A percentile compares a stretch with the other conserved stretches of the same genome.
Evolutionary conservation across 495 filamentous ascomycete species (phyloP).

Genomic region (Opeltia flavorubescens): DNA sequence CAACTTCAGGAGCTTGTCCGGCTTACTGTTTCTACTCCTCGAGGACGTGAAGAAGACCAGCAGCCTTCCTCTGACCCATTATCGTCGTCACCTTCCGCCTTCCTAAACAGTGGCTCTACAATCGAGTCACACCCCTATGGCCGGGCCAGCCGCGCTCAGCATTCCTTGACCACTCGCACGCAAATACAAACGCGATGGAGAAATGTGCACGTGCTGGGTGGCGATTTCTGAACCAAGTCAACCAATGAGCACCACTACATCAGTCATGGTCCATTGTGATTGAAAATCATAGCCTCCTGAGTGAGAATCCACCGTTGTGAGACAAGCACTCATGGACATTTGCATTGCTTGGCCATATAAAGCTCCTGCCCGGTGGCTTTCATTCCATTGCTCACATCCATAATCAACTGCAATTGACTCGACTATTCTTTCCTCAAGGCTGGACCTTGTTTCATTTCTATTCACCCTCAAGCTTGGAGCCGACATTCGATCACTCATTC

Average conservation of each 20-base stretch:
- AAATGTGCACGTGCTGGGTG: background rate
- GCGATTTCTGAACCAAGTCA: background rate
- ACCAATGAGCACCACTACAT: background rate
- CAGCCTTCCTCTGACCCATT: too few species aligned
- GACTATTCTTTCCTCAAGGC: background rate
- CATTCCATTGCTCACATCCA: background rate
- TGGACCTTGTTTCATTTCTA: background rate
- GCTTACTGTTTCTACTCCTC: too few species aligned
- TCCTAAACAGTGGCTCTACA: background rate
- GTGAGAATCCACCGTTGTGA: background rate
- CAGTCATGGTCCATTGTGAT: background rate
- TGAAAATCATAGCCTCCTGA: background rate
- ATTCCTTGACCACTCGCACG: background rate
- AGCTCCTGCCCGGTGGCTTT: background rate
- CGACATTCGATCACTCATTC: background rate
- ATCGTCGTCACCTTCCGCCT: too few species aligned
- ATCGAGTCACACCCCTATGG: background rate
- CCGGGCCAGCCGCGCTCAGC: background rate
- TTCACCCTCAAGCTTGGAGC: constrained; percentile 1
- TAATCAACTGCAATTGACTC: background rate
- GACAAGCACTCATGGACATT: background rate
- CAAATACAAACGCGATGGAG: background rate
- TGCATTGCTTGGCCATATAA: constrained; percentile 1
- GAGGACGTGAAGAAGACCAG: too few species aligned
- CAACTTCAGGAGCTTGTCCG: too few species aligned